These are phyloP conservation scores for Botrytis hyacinthi DNA, from an alignment of 2,329 filamentous ascomycete genomes.

Conservation along the genomic window DNA sequence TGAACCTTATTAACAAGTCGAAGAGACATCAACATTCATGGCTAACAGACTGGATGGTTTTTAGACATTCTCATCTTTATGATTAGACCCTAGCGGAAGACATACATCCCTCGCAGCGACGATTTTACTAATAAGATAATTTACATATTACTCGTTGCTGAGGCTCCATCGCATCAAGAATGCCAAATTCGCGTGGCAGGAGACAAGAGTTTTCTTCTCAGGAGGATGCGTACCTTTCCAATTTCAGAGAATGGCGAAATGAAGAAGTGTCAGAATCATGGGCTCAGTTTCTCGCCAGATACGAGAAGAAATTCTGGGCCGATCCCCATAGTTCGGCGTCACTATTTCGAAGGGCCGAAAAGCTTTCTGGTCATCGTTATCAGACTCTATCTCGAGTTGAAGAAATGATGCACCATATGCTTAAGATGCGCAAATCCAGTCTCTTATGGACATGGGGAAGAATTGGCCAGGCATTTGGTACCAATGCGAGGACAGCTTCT, in stretches of 20 bases:
- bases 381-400: not conserved
- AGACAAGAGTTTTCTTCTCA: not conserved
- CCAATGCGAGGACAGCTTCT: not conserved
- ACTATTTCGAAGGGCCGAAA: not conserved
- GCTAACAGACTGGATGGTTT: not conserved
- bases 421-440: not conserved
- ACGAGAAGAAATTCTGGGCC: not conserved
- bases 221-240: not conserved
- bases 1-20: not conserved
- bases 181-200: not conserved
- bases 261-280: slow-evolving; percentile 1
- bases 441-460: not conserved
- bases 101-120: not conserved
- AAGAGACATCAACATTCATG: not conserved
- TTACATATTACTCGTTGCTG: not conserved
- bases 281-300: slow-evolving; percentile 1
- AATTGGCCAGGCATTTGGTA: slow-evolving; percentile 10
- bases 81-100: not conserved
- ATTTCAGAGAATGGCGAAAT: not conserved
- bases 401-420: slow-evolving; percentile 4
- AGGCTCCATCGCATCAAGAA: not conserved
- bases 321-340: slow-evolving; percentile 1
- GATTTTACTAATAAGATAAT: not conserved
- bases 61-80: not conserved
- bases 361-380: not conserved